These are phyloP conservation scores for Triadica sebifera DNA, from an alignment of 345 rosid genomes.

Conservation along the genomic window DNA sequence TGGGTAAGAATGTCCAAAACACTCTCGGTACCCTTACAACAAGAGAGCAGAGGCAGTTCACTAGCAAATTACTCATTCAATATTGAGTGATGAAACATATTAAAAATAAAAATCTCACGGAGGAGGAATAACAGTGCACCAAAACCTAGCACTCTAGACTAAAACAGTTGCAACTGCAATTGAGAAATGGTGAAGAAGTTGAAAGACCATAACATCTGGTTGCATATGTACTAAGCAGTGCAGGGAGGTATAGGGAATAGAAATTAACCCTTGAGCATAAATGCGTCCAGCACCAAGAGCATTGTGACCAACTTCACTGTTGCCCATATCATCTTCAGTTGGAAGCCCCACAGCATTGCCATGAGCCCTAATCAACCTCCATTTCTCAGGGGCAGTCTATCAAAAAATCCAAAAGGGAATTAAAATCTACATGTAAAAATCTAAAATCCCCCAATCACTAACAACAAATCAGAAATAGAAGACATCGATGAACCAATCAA, in stretches of 20 bases:
- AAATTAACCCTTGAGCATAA: slow-evolving; percentile 72
- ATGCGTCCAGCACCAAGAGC: slow-evolving; percentile 99
- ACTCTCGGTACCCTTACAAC: not conserved
- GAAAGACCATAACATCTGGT: not conserved
- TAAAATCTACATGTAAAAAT: not conserved
- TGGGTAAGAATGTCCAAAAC: not conserved
- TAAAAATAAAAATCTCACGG: not conserved
- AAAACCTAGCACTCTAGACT: too few relatives aligned
- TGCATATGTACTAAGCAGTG: not conserved
- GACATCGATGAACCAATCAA: not conserved
- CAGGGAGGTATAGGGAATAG: not conserved
- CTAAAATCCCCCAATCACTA: not conserved
- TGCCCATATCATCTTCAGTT: slow-evolving; percentile 96
- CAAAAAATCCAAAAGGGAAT: not conserved
- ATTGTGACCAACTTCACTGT: slow-evolving; percentile 98
- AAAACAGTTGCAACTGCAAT: too few relatives aligned
- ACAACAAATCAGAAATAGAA: too few relatives aligned
- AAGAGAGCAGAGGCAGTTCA: not conserved
- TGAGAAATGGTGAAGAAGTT: too few relatives aligned
- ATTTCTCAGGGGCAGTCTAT: slow-evolving; percentile 71
- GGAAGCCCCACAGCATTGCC: slow-evolving; percentile 95
- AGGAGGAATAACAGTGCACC: not conserved
- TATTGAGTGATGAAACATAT: not conserved
- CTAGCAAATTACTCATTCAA: not conserved
- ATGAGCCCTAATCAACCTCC: slow-evolving; percentile 92